A percentile compares a stretch with the other conserved stretches of the same genome.
phyloP scores from a whole-genome alignment of 768 basidiomycete species.

The Megacollybia marginata region DNA sequence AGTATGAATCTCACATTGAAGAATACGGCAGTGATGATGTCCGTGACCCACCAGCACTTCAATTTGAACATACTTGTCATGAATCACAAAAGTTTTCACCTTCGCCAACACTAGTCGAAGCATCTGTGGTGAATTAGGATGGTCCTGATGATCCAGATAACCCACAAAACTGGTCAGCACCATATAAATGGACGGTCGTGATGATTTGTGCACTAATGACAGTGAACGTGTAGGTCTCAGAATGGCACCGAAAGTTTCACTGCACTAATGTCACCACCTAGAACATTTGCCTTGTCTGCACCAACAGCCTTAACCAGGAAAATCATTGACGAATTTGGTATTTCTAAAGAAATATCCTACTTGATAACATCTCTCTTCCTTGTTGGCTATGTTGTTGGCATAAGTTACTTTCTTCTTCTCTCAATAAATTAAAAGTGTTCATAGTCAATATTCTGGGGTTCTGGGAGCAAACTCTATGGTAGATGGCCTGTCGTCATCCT shows the following conservation, averaged over 20 bases:
- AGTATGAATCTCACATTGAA: not conserved
- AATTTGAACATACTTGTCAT: not conserved
- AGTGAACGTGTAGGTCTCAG: too few species aligned
- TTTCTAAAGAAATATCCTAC: slow-evolving; percentile 43
- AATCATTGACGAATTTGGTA: too few species aligned
- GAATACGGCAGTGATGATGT: not conserved
- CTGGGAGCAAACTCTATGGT: slow-evolving; percentile 53
- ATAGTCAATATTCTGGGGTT: too few species aligned
- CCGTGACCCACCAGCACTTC: not conserved
- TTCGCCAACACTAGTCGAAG: not conserved
- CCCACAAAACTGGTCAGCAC: too few species aligned
- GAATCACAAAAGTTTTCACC: not conserved
- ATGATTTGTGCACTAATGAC: too few species aligned
- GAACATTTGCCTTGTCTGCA: too few species aligned
- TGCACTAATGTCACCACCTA: slow-evolving; percentile 9
- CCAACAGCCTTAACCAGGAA: too few species aligned
- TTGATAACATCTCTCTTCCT: slow-evolving; percentile 44
- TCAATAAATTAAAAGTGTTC: not conserved
- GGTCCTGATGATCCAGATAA: slow-evolving; percentile 50
- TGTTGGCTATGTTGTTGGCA: slow-evolving; percentile 43
- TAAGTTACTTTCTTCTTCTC: slow-evolving; percentile 16
- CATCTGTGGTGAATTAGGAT: slow-evolving; percentile 37
- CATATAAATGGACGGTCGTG: too few species aligned
- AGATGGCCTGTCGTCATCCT: too few species aligned
- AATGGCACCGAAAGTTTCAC: not conserved